phyloP scores from a whole-genome alignment of 2,329 filamentous ascomycete genomes.

The Ceratocystis eucalypticola region DNA sequence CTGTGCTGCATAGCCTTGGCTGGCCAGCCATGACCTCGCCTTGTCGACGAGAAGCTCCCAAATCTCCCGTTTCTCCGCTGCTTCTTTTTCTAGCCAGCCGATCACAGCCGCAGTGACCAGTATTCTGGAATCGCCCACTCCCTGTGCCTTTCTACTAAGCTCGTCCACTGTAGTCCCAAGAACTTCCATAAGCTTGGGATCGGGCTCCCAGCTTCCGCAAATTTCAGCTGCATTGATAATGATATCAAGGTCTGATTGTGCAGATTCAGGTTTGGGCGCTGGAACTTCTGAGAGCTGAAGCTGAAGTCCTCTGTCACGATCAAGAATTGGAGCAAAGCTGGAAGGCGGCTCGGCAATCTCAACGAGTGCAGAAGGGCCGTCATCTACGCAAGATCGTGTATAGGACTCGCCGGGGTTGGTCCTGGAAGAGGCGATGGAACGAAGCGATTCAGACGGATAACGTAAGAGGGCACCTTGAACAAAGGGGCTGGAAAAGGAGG shows the following conservation, averaged over 20 bases:
- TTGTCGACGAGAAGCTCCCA: slow-evolving; percentile 55
- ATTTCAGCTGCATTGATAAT: background rate
- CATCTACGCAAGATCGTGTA: too few relatives aligned
- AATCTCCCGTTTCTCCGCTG: slow-evolving; percentile 35
- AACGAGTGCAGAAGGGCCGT: too few relatives aligned
- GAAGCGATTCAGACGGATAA: too few relatives aligned
- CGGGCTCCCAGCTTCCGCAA: slow-evolving; percentile 21
- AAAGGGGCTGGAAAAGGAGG: too few relatives aligned
- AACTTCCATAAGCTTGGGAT: slow-evolving; percentile 16
- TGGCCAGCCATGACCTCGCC: slow-evolving; percentile 37
- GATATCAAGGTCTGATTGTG: background rate
- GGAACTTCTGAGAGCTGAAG: background rate
- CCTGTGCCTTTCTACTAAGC: slow-evolving; percentile 11
- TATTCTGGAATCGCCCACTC: slow-evolving; percentile 7
- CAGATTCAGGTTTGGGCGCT: too few relatives aligned
- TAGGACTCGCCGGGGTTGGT: rapidly evolving
- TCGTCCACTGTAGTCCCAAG: background rate
- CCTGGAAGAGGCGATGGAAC: too few relatives aligned
- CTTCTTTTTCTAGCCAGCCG: slow-evolving; percentile 34
- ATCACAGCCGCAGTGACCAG: slow-evolving; percentile 32
- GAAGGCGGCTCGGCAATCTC: background rate
- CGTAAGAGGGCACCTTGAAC: too few relatives aligned
- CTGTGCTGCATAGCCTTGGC: background rate
- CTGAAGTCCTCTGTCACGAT: too few relatives aligned
- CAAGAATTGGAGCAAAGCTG: background rate